Conservation (phyloP, 2,329 filamentous ascomycete genomes). For the Neoascochyta sp. region DNA sequence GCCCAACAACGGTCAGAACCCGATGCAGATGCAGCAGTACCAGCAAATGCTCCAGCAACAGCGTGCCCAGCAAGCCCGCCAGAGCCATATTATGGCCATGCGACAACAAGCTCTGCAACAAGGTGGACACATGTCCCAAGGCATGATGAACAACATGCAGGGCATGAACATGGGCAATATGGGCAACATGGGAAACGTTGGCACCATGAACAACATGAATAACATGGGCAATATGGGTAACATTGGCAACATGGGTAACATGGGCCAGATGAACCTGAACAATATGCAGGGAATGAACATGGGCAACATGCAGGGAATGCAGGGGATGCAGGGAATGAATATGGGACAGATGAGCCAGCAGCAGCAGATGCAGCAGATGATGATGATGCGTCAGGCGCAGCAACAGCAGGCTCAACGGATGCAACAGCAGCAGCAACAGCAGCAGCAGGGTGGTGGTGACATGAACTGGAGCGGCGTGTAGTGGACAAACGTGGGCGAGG, state of each 20-base stretch:
- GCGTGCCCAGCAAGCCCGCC: constrained; percentile 30
- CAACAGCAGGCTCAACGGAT: constrained; percentile 20
- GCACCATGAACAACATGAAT: constrained; percentile 3
- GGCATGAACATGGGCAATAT: constrained; percentile 27
- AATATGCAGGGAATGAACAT: constrained; percentile 20
- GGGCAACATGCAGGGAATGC: constrained; percentile 25
- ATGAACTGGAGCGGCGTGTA: constrained; percentile 31
- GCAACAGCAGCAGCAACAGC: constrained; percentile 20
- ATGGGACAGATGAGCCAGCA: constrained; percentile 28
- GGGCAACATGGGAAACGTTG: constrained; percentile 19
- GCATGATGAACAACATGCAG: constrained; percentile 36
- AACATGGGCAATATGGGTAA: constrained; percentile 16
- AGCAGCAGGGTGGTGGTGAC: constrained; percentile 19
- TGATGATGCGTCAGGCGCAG: constrained; percentile 35
- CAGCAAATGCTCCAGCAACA: constrained; percentile 35
- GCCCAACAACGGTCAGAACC: constrained; percentile 18
- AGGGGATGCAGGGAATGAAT: constrained; percentile 19
- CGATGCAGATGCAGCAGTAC: constrained; percentile 34
- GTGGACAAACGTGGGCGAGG: no score
- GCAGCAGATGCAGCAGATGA: constrained; percentile 35
- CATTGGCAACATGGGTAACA: constrained; percentile 13
- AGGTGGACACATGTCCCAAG: constrained; percentile 23
- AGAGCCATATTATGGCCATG: constrained; percentile 34
- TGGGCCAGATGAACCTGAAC: constrained; percentile 8
- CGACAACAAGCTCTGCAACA: constrained; percentile 33